Base-by-base conservation (phyloP, 371 early-diverging fungal species). In the Capillidium rhysosporum region DNA sequence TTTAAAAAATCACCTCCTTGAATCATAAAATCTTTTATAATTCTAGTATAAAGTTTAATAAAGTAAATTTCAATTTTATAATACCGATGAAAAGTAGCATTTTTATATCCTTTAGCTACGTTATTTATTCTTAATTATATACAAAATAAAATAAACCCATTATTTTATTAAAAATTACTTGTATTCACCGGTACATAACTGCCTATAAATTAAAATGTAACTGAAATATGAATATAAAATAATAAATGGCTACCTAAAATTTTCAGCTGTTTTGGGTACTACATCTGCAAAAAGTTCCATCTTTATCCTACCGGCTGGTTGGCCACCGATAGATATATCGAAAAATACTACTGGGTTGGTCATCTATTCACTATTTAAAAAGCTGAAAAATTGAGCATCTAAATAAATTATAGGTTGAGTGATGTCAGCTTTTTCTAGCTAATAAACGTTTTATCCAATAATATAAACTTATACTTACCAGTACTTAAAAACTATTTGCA, bases 1-100 rank as follows among this genome's bases (percentile, higher is more conserved):
- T 81, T 85, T 20, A 86, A 45, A 57, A 98, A 92, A 65, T 99
- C 99, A 20, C 99, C 99, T 29, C 99, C 99, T 64, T 99, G 99
- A 3, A 96, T 79, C 94, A 99, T 98, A 68, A 98, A 99, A 47
- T 88, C 83, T 67, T 88, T 86, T 61, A 92, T 92, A 26, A 92
- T 84, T 64, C 78, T 77, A 65, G 47, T 40, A 49, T 12, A 30
- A 44, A 10, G 21, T n/a, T 18, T 48, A 57, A 30, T n/a, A 52
- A 8, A 30, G 18, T 52, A 70, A 62, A 34, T 57, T 44, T 52
- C 58, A 52, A 45, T 56, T 54, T 25, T 40, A 44, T 9, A 38
- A 54, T 72, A 77, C 77, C 92, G 72, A 70, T 97, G 98, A 70
- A 98, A 97, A 30, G 73, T 65, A 58, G 83, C 78, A 59, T 77